Evolutionary conservation across 2,329 filamentous ascomycete genomes (phyloP), one percentile per base, ranked within the genome.

Genomic region (Cladosporium sphaerospermum): DNA sequence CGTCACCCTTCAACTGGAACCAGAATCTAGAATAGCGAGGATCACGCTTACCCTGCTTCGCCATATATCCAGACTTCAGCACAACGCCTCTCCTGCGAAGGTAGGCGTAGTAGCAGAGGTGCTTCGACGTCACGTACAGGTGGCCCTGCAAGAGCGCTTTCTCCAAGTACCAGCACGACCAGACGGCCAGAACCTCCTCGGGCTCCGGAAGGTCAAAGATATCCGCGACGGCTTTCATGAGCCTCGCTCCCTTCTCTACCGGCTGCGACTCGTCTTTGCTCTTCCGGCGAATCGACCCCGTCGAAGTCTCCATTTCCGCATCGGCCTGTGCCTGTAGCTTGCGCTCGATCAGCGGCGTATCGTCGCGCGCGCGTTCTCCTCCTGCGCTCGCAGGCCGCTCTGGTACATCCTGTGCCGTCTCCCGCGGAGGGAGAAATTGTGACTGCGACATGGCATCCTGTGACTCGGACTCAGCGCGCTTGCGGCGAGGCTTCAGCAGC

Each of bases 101-200:
- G 67, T 96, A 96, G 37, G 93, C 90, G 67, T 96, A 97, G 69
- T 97, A 99, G 72, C 91, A 96, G 56, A 97, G 87, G 67, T 99
- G 93, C 62, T 85, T 87, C 56, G 86, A 78, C 0, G 93, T 97
- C 64, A 99, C 88, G 72, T 97, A 97, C 79, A 99, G 85, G 68
- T 93, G 96, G 5, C 93, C 93, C 67, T 96, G 90, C 8, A 97
- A 78, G 31, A 97, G 75, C 42, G 96, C 89, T 65, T 87, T 96
- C 68, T 96, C 90, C 33, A 97, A 74, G 37, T 97, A 75, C 84
- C 89, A 96, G 72, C 92, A 97, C 8, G 90, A 88, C 67, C 95
- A 96, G 74, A 97, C 92, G 69, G 88, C 84, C 56, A 96, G 83
- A 18, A 97, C 88, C 56, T 90, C 85, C 67, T 99, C 93, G 0